phyloP scores from a whole-genome alignment of 768 basidiomycete species.

The Kwoniella dendrophila region DNA sequence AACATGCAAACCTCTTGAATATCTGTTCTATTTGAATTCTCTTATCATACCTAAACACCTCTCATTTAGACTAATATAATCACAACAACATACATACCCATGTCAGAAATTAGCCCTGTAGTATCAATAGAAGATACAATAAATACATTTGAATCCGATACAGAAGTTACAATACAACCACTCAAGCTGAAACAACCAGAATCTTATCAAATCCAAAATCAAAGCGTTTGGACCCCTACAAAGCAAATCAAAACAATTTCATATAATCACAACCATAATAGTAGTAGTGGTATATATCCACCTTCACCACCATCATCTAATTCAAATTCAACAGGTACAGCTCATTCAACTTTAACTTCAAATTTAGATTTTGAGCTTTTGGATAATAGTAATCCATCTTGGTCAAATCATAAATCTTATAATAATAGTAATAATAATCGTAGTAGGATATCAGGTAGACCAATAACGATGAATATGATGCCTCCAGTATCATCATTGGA shows the following conservation, averaged over 20 bases:
- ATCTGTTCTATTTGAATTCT: neutral
- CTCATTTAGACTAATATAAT: neutral
- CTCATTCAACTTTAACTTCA: neutral
- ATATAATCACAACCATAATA: no score
- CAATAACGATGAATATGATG: neutral
- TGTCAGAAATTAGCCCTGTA: no score
- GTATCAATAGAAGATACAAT: no score
- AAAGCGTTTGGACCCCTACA: no score
- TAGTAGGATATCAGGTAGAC: neutral
- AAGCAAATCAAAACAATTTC: no score
- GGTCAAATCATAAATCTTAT: neutral
- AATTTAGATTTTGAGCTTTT: neutral
- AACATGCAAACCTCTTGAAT: neutral
- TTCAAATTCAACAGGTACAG: neutral
- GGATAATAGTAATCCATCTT: neutral
- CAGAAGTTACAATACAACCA: no score
- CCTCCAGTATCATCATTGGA: conserved; percentile 1
- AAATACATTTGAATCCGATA: no score
- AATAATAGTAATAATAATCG: no score
- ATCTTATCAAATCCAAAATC: no score
- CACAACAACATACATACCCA: neutral
- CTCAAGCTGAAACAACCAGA: no score
- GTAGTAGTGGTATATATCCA: no score
- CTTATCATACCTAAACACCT: neutral
- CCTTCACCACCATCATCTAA: conserved; percentile 1